Evolutionary conservation across 2,329 filamentous ascomycete genomes (phyloP).

Genomic region (Lasiodiplodia gonubiensis): DNA sequence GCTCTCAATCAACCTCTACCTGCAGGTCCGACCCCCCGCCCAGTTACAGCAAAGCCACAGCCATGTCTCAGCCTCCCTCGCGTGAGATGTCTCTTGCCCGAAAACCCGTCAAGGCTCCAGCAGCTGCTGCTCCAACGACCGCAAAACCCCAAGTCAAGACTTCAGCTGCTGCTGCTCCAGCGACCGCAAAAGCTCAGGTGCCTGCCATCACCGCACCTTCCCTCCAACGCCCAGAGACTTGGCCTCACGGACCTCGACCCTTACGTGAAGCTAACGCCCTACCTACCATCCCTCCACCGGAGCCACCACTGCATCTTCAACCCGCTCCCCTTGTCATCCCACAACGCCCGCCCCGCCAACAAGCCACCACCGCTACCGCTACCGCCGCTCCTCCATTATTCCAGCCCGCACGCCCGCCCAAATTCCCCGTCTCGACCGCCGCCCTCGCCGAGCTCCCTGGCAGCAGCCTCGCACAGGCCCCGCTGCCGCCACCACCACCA

Average conservation of each 20-base stretch:
- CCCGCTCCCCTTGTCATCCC: neutral
- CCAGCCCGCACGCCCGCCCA: conserved; percentile 34
- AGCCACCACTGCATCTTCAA: neutral
- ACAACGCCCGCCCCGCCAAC: neutral
- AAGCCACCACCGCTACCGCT: neutral
- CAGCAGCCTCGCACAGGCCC: neutral
- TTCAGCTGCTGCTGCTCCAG: neutral
- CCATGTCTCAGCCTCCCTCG: neutral
- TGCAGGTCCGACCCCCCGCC: conserved; percentile 3
- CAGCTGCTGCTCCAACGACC: neutral
- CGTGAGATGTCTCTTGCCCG: conserved; percentile 3
- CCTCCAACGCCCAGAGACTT: conserved; percentile 12
- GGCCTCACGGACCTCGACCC: conserved; percentile 18
- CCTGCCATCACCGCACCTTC: neutral
- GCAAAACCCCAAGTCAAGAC: neutral
- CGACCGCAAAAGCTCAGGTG: neutral
- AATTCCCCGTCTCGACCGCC: conserved; percentile 27
- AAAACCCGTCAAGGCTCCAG: conserved; percentile 4
- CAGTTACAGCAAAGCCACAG: conserved; percentile 12
- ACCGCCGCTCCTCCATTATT: neutral
- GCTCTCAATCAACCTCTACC: conserved; percentile 18
- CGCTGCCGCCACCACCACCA: neutral
- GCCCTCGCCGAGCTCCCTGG: conserved; percentile 19
- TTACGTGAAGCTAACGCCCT: neutral
- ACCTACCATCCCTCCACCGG: neutral